Evolutionary conservation across 2,329 filamentous ascomycete species (phyloP).

Genomic region (Penicillium thymicola): DNA sequence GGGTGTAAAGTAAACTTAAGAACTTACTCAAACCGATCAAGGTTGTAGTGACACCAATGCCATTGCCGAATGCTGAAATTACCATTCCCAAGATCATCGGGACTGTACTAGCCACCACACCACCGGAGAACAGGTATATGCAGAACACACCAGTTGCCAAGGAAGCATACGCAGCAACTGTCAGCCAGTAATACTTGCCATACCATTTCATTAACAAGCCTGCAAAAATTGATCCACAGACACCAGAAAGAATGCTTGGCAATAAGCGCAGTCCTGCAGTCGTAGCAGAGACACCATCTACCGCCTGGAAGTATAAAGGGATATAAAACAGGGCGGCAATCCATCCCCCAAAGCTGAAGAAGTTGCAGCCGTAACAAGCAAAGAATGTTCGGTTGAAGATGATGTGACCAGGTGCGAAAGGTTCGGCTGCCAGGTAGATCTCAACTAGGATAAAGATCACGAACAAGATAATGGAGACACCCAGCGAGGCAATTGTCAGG

Average conservation of each 20-base stretch:
- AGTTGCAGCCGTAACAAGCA: conserved; percentile 67
- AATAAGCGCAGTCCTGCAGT: conserved; percentile 63
- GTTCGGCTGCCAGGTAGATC: conserved; percentile 63
- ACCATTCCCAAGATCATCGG: conserved; percentile 58
- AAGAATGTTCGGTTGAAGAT: conserved; percentile 66
- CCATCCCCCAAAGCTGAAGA: conserved; percentile 64
- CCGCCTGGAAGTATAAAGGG: conserved; percentile 75
- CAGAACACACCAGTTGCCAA: conserved; percentile 55
- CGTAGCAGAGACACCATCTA: conserved; percentile 62
- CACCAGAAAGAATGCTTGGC: conserved; percentile 61
- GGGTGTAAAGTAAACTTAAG: not conserved
- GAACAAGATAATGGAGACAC: conserved; percentile 58
- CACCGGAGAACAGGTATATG: conserved; percentile 58
- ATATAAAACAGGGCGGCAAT: conserved; percentile 65
- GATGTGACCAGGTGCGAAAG: conserved; percentile 71
- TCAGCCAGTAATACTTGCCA: conserved; percentile 69
- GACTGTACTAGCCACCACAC: conserved; percentile 47
- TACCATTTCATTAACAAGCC: conserved; percentile 68
- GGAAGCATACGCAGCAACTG: conserved; percentile 53
- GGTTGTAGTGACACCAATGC: conserved; percentile 65
- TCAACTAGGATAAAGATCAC: conserved; percentile 67
- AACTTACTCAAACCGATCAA: conserved; percentile 62
- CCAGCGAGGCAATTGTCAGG: conserved; percentile 57
- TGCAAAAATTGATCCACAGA: conserved; percentile 61
- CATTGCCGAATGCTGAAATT: conserved; percentile 53